These are phyloP conservation scores for Megacollybia marginata DNA, from an alignment of 768 basidiomycete species.

Conservation along the genomic window DNA sequence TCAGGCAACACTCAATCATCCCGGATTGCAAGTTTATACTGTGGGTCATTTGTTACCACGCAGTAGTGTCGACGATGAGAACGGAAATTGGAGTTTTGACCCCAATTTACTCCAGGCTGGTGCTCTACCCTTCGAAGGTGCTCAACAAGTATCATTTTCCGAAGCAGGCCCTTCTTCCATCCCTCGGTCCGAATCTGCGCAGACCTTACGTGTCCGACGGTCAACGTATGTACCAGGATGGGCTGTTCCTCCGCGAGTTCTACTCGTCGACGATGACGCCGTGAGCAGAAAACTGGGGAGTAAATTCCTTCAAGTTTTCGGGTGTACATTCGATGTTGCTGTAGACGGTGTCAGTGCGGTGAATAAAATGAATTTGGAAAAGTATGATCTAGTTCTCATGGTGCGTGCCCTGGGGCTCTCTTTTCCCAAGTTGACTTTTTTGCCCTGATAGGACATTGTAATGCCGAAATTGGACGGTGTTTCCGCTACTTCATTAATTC, in stretches of 20 bases:
- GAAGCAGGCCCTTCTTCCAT: slow-evolving; percentile 12
- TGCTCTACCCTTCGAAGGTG: slow-evolving; percentile 19
- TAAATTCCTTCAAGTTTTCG: slow-evolving; percentile 94
- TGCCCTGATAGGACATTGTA: slow-evolving; percentile 70
- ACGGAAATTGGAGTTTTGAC: slow-evolving; percentile 59
- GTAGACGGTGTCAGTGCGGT: slow-evolving; percentile 91
- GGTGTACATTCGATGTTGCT: slow-evolving; percentile 90
- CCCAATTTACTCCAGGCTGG: slow-evolving; percentile 8
- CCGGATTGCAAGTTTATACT: slow-evolving; percentile 75
- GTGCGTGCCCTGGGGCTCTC: slow-evolving; percentile 31
- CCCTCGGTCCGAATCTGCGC: slow-evolving; percentile 8
- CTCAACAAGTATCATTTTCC: slow-evolving; percentile 32
- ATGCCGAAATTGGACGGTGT: slow-evolving; percentile 89
- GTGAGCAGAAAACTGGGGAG: slow-evolving; percentile 82
- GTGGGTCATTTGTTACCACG: slow-evolving; percentile 70
- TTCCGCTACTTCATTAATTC: slow-evolving; percentile 85
- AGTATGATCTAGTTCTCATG: slow-evolving; percentile 96
- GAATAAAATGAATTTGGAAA: slow-evolving; percentile 92
- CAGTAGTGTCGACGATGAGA: slow-evolving; percentile 38
- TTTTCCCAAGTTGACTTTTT: slow-evolving; percentile 6
- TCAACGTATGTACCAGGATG: slow-evolving; percentile 84
- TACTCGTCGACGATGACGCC: slow-evolving; percentile 93
- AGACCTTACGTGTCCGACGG: slow-evolving; percentile 60
- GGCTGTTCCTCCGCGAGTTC: slow-evolving; percentile 85
- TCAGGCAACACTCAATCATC: slow-evolving; percentile 27